A percentile compares a stretch with the other conserved stretches of the same genome.
Conservation (phyloP, 116 monocot species). For the Trichopus zeylanicus region DNA sequence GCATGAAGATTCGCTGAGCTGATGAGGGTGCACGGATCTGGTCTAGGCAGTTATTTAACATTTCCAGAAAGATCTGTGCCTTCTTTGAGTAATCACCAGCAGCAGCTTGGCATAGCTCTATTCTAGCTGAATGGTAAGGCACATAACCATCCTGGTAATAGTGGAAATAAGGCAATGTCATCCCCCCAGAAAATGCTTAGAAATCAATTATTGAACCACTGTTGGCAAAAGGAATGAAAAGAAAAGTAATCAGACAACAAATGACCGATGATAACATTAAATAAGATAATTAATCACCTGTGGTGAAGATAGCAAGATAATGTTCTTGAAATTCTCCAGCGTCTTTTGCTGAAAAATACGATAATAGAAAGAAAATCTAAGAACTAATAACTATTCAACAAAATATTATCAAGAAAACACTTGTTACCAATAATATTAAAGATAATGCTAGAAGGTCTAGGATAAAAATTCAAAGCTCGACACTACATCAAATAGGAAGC, state of each 20-base stretch:
- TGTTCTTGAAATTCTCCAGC: constrained; percentile 78
- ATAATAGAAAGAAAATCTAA: constrained; percentile 11
- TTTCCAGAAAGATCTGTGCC: constrained; percentile 76
- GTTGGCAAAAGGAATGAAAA: not conserved
- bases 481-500: not conserved
- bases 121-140: constrained; percentile 95
- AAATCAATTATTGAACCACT: not conserved
- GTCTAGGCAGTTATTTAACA: constrained; percentile 91
- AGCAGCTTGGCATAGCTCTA: constrained; percentile 76
- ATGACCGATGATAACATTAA: too few relatives aligned
- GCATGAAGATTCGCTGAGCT: constrained; percentile 60
- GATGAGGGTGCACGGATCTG: constrained; percentile 82
- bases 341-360: constrained; percentile 78
- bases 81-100: constrained; percentile 74
- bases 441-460: too few relatives aligned
- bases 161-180: not conserved
- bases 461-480: not conserved
- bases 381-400: too few relatives aligned
- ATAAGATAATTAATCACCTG: constrained; percentile 53
- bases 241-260: not conserved
- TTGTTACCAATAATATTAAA: too few relatives aligned
- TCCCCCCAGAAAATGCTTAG: not conserved
- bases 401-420: too few relatives aligned
- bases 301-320: constrained; percentile 82
- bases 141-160: constrained; percentile 84